Evolutionary conservation across 192 early-diverging fungal genomes (phyloP).

Genomic region (Coemansia aciculifera): DNA sequence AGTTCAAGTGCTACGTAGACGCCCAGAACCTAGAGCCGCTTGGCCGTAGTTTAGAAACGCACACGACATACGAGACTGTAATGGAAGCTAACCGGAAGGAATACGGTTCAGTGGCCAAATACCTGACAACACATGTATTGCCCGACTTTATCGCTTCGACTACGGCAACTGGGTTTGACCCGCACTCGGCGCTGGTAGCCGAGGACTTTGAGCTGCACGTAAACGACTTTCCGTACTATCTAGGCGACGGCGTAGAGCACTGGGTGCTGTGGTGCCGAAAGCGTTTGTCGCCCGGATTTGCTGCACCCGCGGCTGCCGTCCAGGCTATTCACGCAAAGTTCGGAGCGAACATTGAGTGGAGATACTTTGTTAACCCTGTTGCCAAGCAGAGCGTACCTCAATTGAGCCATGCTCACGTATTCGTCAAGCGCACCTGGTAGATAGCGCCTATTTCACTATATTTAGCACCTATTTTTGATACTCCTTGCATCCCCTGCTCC

Average conservation of each 20-base stretch:
- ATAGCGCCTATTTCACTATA: background rate
- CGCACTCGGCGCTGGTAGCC: conserved; percentile 1
- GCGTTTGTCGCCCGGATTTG: conserved; percentile 29
- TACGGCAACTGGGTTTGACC: conserved; percentile 7
- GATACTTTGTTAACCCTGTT: conserved; percentile 48
- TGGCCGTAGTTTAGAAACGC: conserved; percentile 38
- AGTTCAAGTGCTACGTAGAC: conserved; percentile 33
- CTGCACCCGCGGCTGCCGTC: conserved; percentile 23
- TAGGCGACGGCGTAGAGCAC: conserved; percentile 37
- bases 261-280: conserved; percentile 55
- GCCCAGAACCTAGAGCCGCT: conserved; percentile 34
- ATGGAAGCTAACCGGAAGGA: conserved; percentile 3
- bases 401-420: conserved; percentile 53
- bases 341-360: conserved; percentile 27
- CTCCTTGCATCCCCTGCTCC: conserved; percentile 7
- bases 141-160: conserved; percentile 27
- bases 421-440: conserved; percentile 28
- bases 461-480: background rate
- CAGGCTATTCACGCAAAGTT: conserved; percentile 19
- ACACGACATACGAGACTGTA: conserved; percentile 29
- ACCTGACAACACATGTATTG: conserved; percentile 26
- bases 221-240: conserved; percentile 47
- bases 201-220: conserved; percentile 28
- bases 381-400: conserved; percentile 48
- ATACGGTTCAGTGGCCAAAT: conserved; percentile 39